Evolutionary conservation across 306 rosid genomes (phyloP).

Genomic region (Erythrophleum fordii): DNA sequence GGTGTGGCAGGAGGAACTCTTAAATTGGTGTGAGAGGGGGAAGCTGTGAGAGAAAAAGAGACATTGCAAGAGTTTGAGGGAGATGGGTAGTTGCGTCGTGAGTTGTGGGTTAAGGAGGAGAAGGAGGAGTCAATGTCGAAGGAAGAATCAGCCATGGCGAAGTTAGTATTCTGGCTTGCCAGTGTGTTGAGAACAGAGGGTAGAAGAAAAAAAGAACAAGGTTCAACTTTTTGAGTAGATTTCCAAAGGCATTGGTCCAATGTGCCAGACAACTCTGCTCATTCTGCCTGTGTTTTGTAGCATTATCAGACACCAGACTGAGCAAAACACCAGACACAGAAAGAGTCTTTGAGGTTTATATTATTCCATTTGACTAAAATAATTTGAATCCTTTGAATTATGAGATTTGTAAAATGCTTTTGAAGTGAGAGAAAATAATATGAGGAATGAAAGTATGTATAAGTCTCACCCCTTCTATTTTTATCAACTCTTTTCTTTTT

Average conservation of each 20-base stretch:
- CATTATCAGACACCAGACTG: not conserved
- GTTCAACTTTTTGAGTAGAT: slow-evolving; percentile 23
- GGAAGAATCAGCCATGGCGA: slow-evolving; percentile 58
- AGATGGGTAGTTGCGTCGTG: slow-evolving; percentile 43
- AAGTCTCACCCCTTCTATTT: no score
- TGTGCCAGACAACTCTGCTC: slow-evolving; percentile 9
- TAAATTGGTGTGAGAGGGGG: slow-evolving; percentile 36
- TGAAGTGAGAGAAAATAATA: no score
- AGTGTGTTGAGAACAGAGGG: not conserved
- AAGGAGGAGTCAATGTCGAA: slow-evolving; percentile 45
- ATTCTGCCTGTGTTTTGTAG: slow-evolving; percentile 23
- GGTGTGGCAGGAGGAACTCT: slow-evolving; percentile 58
- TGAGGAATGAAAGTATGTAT: no score
- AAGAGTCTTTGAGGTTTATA: not conserved
- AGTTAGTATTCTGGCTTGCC: not conserved
- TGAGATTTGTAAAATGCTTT: no score
- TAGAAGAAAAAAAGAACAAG: not conserved
- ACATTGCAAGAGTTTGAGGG: slow-evolving; percentile 46
- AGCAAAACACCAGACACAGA: not conserved
- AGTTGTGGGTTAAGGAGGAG: slow-evolving; percentile 33
- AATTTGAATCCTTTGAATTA: no score
- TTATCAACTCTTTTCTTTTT: no score
- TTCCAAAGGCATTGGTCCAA: slow-evolving; percentile 33
- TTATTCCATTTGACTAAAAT: not conserved
- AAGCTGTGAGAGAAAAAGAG: slow-evolving; percentile 53